Evolutionary conservation across 2,329 filamentous ascomycete genomes (phyloP).

Genomic region (Metarhizium anisopliae): DNA sequence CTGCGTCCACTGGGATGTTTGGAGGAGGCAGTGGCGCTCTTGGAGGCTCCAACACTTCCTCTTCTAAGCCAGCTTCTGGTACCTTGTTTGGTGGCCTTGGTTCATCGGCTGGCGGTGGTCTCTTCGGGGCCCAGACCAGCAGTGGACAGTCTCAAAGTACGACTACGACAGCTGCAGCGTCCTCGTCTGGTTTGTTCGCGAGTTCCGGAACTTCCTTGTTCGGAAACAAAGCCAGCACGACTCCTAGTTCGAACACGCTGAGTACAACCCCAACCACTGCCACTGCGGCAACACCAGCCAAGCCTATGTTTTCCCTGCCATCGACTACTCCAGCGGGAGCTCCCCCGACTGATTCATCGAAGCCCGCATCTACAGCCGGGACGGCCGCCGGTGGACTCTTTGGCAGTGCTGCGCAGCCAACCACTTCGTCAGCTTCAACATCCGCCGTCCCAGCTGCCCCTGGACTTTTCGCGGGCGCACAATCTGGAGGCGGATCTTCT

Average conservation of each 20-base stretch:
- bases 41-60: slow-evolving; percentile 3
- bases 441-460: slow-evolving; percentile 12
- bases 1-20: slow-evolving; percentile 13
- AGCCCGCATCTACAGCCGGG: slow-evolving; percentile 11
- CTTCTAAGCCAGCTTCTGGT: slow-evolving; percentile 18
- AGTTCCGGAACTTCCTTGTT: slow-evolving; percentile 18
- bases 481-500: slow-evolving; percentile 17
- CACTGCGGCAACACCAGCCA: slow-evolving; percentile 18
- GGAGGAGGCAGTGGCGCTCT: slow-evolving; percentile 11
- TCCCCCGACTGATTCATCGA: slow-evolving; percentile 34
- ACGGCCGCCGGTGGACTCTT: slow-evolving; percentile 16
- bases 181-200: slow-evolving; percentile 22
- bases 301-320: slow-evolving; percentile 5
- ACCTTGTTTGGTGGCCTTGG: slow-evolving; percentile 14
- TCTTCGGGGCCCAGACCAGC: slow-evolving; percentile 9
- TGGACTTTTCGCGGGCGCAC: slow-evolving; percentile 20
- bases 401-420: slow-evolving; percentile 14
- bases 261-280: slow-evolving; percentile 10
- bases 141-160: slow-evolving; percentile 11
- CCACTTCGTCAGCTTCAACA: slow-evolving; percentile 9
- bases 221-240: slow-evolving; percentile 14
- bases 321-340: slow-evolving; percentile 41
- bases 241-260: neutral
- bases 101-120: slow-evolving; percentile 4
- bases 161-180: slow-evolving; percentile 16